A percentile compares a stretch with the other conserved stretches of the same genome.
These are phyloP conservation scores for Colletotrichum sp. DNA, from an alignment of 2,329 filamentous ascomycete genomes.

Conservation along the genomic window DNA sequence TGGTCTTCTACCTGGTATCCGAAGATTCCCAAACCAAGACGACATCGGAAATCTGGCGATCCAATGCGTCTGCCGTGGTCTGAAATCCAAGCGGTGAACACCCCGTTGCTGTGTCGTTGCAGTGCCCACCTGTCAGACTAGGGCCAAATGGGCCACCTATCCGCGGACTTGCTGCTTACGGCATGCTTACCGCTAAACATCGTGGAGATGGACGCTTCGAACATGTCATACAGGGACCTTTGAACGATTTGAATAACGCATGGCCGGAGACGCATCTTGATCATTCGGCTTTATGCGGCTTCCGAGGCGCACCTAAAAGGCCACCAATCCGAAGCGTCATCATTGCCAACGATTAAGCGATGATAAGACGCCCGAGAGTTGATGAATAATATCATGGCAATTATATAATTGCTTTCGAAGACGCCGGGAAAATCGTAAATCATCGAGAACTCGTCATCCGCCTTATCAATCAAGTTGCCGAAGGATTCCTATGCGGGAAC, in stretches of 20 bases:
- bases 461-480: not conserved
- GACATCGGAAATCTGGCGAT: not conserved
- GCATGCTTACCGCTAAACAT: not conserved
- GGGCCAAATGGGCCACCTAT: not conserved
- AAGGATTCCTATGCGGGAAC: not conserved
- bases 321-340: not conserved
- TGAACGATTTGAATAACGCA: not conserved
- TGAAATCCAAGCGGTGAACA: not conserved
- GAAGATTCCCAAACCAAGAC: not conserved
- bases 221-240: not conserved
- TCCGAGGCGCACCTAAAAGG: not conserved
- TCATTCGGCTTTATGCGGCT: not conserved
- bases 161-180: not conserved
- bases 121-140: not conserved
- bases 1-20: not conserved
- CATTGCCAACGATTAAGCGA: not conserved
- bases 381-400: not conserved
- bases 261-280: not conserved
- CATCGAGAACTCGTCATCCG: not conserved
- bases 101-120: not conserved
- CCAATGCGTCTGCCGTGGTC: not conserved
- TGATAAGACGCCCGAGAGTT: not conserved
- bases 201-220: not conserved
- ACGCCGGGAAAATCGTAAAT: not conserved
- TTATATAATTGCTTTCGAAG: not conserved